A percentile compares a stretch with the other conserved stretches of the same genome.
phyloP scores from a whole-genome alignment of 2,329 filamentous ascomycete species.

The Biscogniauxia mediterranea region DNA sequence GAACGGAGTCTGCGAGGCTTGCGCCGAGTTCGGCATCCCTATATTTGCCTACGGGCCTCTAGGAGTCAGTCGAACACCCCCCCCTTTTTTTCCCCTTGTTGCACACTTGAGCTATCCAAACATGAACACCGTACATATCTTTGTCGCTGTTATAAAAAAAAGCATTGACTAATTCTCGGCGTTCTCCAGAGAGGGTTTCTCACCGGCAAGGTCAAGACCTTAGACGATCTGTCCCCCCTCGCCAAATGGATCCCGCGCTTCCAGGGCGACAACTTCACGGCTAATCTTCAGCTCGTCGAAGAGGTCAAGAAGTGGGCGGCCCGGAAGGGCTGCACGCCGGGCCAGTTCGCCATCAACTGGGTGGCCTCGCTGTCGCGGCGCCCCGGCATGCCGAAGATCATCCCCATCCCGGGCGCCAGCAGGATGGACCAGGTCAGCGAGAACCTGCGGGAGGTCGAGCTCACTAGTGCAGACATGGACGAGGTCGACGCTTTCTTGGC shows the following conservation, averaged over 20 bases:
- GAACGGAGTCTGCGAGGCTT: conserved; percentile 35
- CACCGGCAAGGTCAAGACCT: conserved; percentile 13
- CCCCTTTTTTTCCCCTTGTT: background rate
- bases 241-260: conserved; percentile 12
- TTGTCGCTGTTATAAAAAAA: background rate
- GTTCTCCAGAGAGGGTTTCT: conserved; percentile 13
- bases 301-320: conserved; percentile 17
- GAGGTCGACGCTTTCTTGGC: conserved; percentile 38
- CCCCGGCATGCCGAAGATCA: conserved; percentile 34
- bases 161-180: background rate
- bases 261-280: conserved; percentile 13
- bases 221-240: conserved; percentile 7
- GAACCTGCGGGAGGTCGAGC: conserved; percentile 39
- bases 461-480: conserved; percentile 36
- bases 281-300: conserved; percentile 17
- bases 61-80: conserved; percentile 29
- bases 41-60: conserved; percentile 52
- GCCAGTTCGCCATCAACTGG: conserved; percentile 25
- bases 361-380: conserved; percentile 25
- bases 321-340: conserved; percentile 20
- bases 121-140: background rate
- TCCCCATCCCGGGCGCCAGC: conserved; percentile 52
- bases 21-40: conserved; percentile 50
- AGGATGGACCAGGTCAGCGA: conserved; percentile 43
- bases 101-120: background rate